phyloP scores from a whole-genome alignment of 106 monocot genomes.

The Allium sativum region DNA sequence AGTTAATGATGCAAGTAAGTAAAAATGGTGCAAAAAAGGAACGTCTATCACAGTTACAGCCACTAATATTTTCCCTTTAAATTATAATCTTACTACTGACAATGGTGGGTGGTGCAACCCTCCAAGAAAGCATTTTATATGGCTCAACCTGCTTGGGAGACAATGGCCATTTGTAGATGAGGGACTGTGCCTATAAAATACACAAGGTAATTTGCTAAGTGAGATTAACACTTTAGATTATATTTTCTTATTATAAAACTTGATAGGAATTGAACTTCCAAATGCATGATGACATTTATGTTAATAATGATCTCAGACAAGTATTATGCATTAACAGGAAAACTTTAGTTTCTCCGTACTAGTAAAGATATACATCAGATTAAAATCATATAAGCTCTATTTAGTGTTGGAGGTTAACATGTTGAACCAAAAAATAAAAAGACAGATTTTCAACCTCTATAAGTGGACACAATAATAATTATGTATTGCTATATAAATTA shows the following conservation, averaged over 20 bases:
- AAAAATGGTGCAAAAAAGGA: constrained; percentile 36
- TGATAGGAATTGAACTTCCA: background rate
- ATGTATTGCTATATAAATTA: too few relatives aligned
- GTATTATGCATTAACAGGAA: too few relatives aligned
- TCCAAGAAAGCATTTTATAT: constrained; percentile 48
- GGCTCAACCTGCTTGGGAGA: constrained; percentile 69
- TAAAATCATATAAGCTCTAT: too few relatives aligned
- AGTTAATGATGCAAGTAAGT: constrained; percentile 13
- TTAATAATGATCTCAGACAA: too few relatives aligned
- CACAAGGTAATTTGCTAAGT: constrained; percentile 20
- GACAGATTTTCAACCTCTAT: too few relatives aligned
- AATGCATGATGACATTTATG: too few relatives aligned
- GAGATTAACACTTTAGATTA: background rate
- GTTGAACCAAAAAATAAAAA: too few relatives aligned
- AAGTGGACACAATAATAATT: too few relatives aligned
- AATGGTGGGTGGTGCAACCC: constrained; percentile 68
- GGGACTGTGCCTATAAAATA: constrained; percentile 60
- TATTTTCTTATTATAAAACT: background rate
- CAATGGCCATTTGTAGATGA: constrained; percentile 25
- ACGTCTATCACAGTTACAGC: constrained; percentile 35
- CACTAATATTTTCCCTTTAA: constrained; percentile 64
- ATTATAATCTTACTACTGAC: constrained; percentile 43
- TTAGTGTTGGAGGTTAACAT: too few relatives aligned
- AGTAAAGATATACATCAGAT: too few relatives aligned
- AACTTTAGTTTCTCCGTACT: too few relatives aligned